Evolutionary conservation across 768 basidiomycete genomes (phyloP).

Genomic region (Kwoniella newhampshirensis): DNA sequence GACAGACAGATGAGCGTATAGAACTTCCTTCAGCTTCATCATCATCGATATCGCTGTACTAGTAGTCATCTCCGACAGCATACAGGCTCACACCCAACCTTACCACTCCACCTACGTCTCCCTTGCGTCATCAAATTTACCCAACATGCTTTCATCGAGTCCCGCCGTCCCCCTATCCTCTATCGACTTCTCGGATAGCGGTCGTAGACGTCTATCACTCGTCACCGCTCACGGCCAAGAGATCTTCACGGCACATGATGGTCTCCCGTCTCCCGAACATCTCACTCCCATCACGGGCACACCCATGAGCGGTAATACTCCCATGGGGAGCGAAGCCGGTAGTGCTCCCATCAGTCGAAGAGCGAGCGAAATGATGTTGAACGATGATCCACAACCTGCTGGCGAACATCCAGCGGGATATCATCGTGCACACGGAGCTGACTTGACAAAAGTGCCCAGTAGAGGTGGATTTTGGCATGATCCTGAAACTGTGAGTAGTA

Average conservation of each 20-base stretch:
- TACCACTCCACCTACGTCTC: no score
- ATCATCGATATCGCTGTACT: no score
- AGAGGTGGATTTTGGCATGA: constrained; percentile 37
- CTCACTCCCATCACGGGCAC: constrained; percentile 39
- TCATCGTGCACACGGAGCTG: constrained; percentile 8
- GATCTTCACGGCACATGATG: constrained; percentile 42
- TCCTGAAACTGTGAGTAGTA: constrained; percentile 30
- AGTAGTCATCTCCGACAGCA: no score
- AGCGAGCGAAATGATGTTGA: constrained; percentile 4
- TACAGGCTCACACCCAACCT: no score
- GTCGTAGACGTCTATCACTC: constrained; percentile 41
- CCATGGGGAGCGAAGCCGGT: constrained; percentile 10
- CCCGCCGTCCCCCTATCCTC: constrained; percentile 47
- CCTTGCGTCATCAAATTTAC: no score
- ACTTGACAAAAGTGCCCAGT: constrained; percentile 32
- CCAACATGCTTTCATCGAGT: constrained; percentile 45
- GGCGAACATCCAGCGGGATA: neutral
- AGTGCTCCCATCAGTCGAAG: constrained; percentile 19
- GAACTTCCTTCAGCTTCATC: no score
- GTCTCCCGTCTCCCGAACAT: constrained; percentile 45
- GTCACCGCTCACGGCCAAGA: constrained; percentile 41
- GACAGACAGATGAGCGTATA: no score
- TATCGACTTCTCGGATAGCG: constrained; percentile 35
- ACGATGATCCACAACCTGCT: constrained; percentile 2
- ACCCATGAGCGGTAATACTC: constrained; percentile 19